These are phyloP conservation scores for Penicillium decumbens DNA, from an alignment of 2,329 filamentous ascomycete species.

Conservation along the genomic window DNA sequence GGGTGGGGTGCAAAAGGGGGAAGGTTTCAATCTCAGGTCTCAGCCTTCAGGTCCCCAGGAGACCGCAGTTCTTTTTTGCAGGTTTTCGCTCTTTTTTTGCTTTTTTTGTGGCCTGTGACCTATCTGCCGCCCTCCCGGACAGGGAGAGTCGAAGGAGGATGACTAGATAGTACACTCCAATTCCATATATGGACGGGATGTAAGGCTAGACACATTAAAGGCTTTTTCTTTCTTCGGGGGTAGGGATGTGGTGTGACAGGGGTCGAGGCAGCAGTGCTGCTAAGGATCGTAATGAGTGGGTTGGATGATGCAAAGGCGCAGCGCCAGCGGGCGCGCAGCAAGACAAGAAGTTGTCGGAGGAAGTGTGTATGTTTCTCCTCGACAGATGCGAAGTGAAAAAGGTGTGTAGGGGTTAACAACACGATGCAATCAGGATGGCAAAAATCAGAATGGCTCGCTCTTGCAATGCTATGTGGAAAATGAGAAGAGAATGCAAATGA, in stretches of 20 bases:
- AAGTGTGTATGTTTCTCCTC: constrained; percentile 15
- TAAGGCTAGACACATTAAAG: constrained; percentile 25
- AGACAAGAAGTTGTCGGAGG: constrained; percentile 8
- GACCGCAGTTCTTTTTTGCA: constrained; percentile 22
- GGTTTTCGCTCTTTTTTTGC: constrained; percentile 26
- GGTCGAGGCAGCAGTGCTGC: constrained; percentile 14
- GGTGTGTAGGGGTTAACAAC: constrained; percentile 3
- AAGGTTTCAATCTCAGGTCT: constrained; percentile 22
- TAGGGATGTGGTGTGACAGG: constrained; percentile 2
- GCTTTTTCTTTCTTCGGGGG: constrained; percentile 12
- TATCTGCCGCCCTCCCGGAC: not conserved
- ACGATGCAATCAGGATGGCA: constrained; percentile 19
- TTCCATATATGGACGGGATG: not conserved
- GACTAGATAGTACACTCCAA: constrained; percentile 2
- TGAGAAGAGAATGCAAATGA: constrained; percentile 35
- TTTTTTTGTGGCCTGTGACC: constrained; percentile 25
- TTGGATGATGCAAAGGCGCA: constrained; percentile 21
- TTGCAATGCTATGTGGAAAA: constrained; percentile 46
- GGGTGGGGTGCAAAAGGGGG: constrained; percentile 6
- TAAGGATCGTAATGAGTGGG: constrained; percentile 21
- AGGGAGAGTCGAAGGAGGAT: not conserved
- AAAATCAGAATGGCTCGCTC: constrained; percentile 40
- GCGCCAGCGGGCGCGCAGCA: constrained; percentile 23
- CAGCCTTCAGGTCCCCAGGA: constrained; percentile 13
- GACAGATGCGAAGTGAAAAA: constrained; percentile 14